Conservation (phyloP, 2,329 filamentous ascomycete species). For the Lachnellula subtilissima region DNA sequence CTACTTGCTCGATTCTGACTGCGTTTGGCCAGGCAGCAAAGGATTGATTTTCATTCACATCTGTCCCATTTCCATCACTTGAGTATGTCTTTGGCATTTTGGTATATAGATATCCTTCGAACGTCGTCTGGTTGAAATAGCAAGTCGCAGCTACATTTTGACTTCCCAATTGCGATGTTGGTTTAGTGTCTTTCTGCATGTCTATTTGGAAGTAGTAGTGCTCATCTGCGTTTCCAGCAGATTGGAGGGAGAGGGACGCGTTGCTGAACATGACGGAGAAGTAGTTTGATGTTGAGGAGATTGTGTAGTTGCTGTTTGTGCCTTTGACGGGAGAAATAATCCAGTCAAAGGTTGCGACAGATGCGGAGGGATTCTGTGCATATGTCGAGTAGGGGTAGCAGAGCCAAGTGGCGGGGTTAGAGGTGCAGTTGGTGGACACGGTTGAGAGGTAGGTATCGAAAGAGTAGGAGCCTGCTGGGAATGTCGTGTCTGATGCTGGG, state of each 20-base stretch:
- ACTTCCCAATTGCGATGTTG: conserved; percentile 40
- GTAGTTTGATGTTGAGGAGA: conserved; percentile 52
- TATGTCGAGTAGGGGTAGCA: conserved; percentile 56
- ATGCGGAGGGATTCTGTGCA: conserved; percentile 36
- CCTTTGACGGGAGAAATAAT: conserved; percentile 42
- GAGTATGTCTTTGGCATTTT: conserved; percentile 40
- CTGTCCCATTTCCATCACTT: conserved; percentile 30
- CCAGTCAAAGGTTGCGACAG: conserved; percentile 56
- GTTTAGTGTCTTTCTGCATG: conserved; percentile 48
- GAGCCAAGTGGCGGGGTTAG: conserved; percentile 53
- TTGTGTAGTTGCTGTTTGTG: conserved; percentile 41
- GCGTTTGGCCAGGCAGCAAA: conserved; percentile 53
- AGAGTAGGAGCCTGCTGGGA: conserved; percentile 59
- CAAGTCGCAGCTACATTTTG: conserved; percentile 47
- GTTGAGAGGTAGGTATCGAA: conserved; percentile 54
- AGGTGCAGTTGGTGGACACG: conserved; percentile 51
- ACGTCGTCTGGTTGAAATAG: conserved; percentile 51
- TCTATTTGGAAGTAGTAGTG: conserved; percentile 53
- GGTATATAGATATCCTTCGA: conserved; percentile 59
- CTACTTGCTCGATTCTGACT: conserved; percentile 50
- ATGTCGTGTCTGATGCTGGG: conserved; percentile 31
- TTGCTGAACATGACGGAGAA: conserved; percentile 54
- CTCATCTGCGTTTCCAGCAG: conserved; percentile 45
- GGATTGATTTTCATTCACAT: conserved; percentile 9
- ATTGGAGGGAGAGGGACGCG: conserved; percentile 44